Evolutionary conservation across 169 alveolate species (phyloP).

Genomic region (Plasmodium inui): DNA sequence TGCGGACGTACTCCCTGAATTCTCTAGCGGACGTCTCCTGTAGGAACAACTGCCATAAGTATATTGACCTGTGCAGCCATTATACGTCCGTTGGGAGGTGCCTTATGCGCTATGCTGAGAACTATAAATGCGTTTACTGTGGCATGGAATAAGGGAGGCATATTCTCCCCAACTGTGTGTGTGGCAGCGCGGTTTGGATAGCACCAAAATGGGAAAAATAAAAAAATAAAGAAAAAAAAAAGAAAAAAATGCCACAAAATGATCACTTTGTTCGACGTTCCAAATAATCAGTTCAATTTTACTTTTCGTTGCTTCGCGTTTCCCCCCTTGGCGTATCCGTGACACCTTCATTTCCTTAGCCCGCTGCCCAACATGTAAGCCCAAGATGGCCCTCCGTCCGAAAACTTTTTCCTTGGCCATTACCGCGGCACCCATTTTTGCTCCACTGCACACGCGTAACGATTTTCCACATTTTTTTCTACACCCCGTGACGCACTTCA

Average conservation of each 20-base stretch:
- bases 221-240: background rate
- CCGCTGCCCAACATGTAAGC: background rate
- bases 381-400: background rate
- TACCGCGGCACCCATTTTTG: background rate
- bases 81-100: conserved; percentile 36
- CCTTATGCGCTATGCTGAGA: background rate
- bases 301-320: background rate
- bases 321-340: background rate
- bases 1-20: conserved; percentile 49
- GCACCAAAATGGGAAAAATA: background rate
- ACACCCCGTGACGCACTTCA: background rate
- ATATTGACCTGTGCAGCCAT: conserved; percentile 16
- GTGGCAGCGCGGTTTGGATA: background rate
- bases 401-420: background rate
- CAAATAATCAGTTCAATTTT: background rate
- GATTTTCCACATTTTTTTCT: background rate
- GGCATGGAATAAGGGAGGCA: conserved; percentile 24
- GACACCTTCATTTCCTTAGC: background rate
- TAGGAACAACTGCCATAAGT: conserved; percentile 32
- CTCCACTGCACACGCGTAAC: background rate
- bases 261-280: background rate
- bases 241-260: background rate
- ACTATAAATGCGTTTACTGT: conserved; percentile 62
- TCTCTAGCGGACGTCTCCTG: conserved; percentile 1
- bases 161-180: background rate